A percentile compares a stretch with the other conserved stretches of the same genome.
Conservation (phyloP, 169 alveolate genomes). For the Plasmodium gonderi region DNA sequence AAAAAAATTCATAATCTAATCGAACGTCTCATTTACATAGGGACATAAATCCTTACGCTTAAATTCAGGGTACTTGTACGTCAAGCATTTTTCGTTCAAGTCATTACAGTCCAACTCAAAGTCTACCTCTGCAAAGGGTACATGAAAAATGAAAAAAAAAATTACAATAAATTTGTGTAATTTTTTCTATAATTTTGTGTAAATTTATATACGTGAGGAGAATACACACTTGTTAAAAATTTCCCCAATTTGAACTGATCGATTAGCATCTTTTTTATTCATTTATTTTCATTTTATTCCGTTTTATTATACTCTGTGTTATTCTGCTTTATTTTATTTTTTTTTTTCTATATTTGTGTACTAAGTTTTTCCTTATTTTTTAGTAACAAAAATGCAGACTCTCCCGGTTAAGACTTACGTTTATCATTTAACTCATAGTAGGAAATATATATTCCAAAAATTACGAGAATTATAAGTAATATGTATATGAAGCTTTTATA, state of each 20-base stretch:
- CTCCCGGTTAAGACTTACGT: neutral
- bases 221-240: too few species aligned
- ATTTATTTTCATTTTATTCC: too few species aligned
- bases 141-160: neutral
- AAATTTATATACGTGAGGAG: neutral
- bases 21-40: too few species aligned
- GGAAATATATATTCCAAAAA: slow-evolving; percentile 1
- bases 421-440: slow-evolving; percentile 20
- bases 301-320: too few species aligned
- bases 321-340: too few species aligned
- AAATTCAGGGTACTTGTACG: slow-evolving; percentile 35
- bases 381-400: too few species aligned
- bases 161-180: neutral
- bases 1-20: too few species aligned
- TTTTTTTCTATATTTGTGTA: too few species aligned
- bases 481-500: slow-evolving; percentile 32
- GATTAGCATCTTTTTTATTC: too few species aligned
- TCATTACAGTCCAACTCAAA: slow-evolving; percentile 25
- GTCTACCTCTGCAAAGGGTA: slow-evolving; percentile 10
- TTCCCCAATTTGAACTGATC: too few species aligned
- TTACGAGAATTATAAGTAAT: neutral
- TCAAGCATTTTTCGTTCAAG: slow-evolving; percentile 31
- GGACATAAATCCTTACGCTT: slow-evolving; percentile 26
- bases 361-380: too few species aligned
- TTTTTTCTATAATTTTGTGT: neutral